A percentile compares a stretch with the other conserved stretches of the same genome.
phyloP scores from a whole-genome alignment of 2,329 filamentous ascomycete species.

The Dryadomyces sulphureus region DNA sequence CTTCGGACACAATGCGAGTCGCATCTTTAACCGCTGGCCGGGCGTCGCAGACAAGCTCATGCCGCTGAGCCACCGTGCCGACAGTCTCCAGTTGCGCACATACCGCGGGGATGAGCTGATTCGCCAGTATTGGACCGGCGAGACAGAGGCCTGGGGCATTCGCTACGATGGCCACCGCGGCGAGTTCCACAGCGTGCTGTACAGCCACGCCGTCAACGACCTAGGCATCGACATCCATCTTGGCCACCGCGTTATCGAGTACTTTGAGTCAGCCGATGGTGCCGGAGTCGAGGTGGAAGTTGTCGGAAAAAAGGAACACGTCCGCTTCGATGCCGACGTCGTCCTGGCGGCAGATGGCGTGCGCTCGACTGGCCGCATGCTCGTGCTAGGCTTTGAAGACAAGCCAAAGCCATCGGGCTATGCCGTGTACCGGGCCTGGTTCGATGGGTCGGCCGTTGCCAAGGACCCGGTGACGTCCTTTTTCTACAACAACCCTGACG shows the following conservation, averaged over 20 bases:
- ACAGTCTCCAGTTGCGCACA: constrained; percentile 12
- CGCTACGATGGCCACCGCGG: constrained; percentile 39
- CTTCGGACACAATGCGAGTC: constrained; percentile 43
- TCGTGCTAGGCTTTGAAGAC: neutral
- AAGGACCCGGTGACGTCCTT: constrained; percentile 11
- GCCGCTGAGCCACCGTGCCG: constrained; percentile 30
- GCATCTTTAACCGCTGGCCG: constrained; percentile 34
- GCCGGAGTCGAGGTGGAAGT: constrained; percentile 32
- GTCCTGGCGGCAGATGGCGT: neutral
- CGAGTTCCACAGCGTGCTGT: constrained; percentile 34
- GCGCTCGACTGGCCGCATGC: neutral
- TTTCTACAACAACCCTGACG: constrained; percentile 16
- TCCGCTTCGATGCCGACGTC: neutral
- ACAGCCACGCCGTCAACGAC: constrained; percentile 31
- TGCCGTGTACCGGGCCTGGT: neutral
- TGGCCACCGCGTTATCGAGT: constrained; percentile 30
- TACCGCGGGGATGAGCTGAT: constrained; percentile 7
- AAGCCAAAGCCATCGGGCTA: neutral
- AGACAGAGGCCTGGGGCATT: constrained; percentile 21
- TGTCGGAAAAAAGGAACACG: neutral
- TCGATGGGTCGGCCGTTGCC: constrained; percentile 3
- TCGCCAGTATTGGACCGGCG: constrained; percentile 8
- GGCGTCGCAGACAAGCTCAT: constrained; percentile 32
- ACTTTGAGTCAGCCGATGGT: constrained; percentile 31
- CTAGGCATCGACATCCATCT: constrained; percentile 37